Base-by-base conservation (phyloP, 352 stramenopile genomes). In the Phytophthora vignae region DNA sequence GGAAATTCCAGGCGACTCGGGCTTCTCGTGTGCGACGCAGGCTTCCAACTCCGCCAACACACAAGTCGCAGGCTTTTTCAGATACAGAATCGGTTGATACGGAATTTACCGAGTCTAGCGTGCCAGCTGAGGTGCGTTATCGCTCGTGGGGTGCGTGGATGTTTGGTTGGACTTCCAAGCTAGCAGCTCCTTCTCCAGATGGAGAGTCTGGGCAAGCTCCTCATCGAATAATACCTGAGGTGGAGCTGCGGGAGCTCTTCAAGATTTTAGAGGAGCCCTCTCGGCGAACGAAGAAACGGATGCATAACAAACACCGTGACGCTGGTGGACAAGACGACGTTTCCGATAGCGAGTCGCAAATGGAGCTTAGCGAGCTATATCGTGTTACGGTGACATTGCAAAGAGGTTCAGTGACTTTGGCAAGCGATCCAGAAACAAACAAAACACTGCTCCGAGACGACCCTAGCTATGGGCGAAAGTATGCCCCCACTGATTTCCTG, bases 221-320 rank as follows among this genome's bases (percentile, higher is more conserved):
- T 1, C 77, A 82, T 46, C 78, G 83, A 3, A 81, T 83, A 21
- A 83, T 96, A 62, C 87, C 88, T 12, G 90, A 96, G 67, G 81
- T 95, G 25, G 90, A 97, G 42, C 78, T 94, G 44, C 82, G 87
- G 15, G 88, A 97, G 63, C 63, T 97, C n/a, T 97, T 93, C 60
- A 92, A 94, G 53, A 94, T 97, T 58, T 73, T 97, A 22, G 90
- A 95, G 55, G 88, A 94, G 15, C 87, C 90, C 40, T 84, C 79
- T 29, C 90, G 89, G 63, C 76, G 84, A 6, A 82, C 76, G 3
- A 94, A 93, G 55, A 87, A 85, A 50, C 73, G 74, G 5, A 46
- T 69, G 19, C 77, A 86, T 27, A 74, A 38, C 9, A 38, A 80
- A n/a, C 67, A 83, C 64, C 69, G 71, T 62, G 60, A 69, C 6